Percentiles rank a stretch among this genome's conserved stretches.
Evolutionary conservation across 2,329 filamentous ascomycete genomes (phyloP).

Genomic region (Madurella fahalii): DNA sequence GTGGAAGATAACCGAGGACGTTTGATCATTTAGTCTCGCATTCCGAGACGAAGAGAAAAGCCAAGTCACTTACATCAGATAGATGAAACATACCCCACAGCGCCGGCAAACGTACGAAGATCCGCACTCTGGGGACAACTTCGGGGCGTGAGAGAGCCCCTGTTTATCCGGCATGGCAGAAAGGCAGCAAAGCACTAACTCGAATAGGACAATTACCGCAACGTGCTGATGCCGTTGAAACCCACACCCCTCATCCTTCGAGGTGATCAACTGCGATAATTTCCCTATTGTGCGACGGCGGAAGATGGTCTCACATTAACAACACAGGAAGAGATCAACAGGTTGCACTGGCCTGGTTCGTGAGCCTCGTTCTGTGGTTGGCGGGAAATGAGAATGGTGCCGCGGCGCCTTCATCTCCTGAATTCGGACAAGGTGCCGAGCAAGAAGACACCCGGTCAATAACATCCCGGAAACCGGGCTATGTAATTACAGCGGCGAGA

Average conservation of each 20-base stretch:
- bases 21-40: constrained; percentile 5
- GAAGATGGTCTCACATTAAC: background rate
- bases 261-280: constrained; percentile 2
- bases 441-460: background rate
- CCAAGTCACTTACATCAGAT: constrained; percentile 1
- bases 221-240: background rate
- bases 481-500: background rate
- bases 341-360: background rate
- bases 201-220: constrained; percentile 4
- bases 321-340: constrained; percentile 2
- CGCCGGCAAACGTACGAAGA: constrained; percentile 3
- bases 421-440: background rate
- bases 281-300: background rate
- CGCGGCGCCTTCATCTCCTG: background rate
- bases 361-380: background rate
- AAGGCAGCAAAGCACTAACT: background rate
- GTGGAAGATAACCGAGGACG: constrained; percentile 1
- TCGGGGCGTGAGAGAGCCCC: background rate
- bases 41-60: constrained; percentile 3
- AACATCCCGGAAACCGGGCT: background rate
- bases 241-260: background rate
- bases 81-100: constrained; percentile 16
- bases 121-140: background rate
- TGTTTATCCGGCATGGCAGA: constrained; percentile 11
- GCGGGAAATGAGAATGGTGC: background rate